Percentiles rank a stretch among this genome's conserved stretches.
These are phyloP conservation scores for Gastrolobium bilobum DNA, from an alignment of 306 rosid genomes.

Conservation along the genomic window DNA sequence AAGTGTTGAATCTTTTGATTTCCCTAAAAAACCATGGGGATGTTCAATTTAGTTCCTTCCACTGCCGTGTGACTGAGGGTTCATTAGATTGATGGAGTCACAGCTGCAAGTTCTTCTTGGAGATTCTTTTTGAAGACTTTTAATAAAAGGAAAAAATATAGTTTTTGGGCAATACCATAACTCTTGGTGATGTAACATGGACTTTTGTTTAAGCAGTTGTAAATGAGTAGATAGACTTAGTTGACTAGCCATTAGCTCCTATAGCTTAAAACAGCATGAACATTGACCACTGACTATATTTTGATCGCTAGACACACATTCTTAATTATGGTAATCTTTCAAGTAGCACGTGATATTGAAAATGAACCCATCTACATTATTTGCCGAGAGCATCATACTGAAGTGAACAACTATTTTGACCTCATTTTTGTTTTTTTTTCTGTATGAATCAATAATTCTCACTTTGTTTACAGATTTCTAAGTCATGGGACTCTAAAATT, in stretches of 20 bases:
- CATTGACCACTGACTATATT: constrained; percentile 26
- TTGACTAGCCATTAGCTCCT: constrained; percentile 28
- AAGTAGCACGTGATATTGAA: constrained; percentile 1
- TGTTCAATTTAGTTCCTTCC: constrained; percentile 35
- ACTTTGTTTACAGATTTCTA: background rate
- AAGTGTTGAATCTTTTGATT: constrained; percentile 47
- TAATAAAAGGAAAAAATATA: constrained; percentile 18
- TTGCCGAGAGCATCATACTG: constrained; percentile 1
- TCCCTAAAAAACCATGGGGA: constrained; percentile 5
- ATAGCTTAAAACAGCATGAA: constrained; percentile 10
- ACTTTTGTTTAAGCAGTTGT: constrained; percentile 37
- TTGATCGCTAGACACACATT: background rate
- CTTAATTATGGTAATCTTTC: background rate
- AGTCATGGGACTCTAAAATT: background rate
- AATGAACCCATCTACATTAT: constrained; percentile 2
- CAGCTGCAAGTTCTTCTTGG: constrained; percentile 28
- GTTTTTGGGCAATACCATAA: constrained; percentile 29
- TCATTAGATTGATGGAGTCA: constrained; percentile 32
- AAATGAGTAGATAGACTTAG: constrained; percentile 40
- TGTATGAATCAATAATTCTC: background rate
- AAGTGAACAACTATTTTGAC: constrained; percentile 10
- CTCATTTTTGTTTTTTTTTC: no score
- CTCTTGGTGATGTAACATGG: constrained; percentile 41
- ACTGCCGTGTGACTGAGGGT: constrained; percentile 28
- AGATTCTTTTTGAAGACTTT: constrained; percentile 32